phyloP scores from a whole-genome alignment of 2,329 filamentous ascomycete genomes.

The Aspergillus sp. region DNA sequence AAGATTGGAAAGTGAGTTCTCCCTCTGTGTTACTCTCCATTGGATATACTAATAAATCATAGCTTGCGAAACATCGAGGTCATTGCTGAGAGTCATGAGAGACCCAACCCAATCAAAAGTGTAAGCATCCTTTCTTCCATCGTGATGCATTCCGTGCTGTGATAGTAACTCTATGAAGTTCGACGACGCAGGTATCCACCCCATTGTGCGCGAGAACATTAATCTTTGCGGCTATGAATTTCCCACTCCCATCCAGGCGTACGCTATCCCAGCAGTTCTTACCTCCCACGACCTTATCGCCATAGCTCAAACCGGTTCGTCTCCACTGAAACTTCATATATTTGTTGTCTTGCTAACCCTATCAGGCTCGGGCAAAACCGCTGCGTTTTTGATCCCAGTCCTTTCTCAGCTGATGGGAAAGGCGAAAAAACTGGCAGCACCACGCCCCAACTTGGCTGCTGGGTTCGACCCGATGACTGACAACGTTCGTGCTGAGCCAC shows the following conservation, averaged over 20 bases:
- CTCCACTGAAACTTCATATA: background rate
- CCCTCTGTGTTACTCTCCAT: background rate
- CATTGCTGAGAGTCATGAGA: constrained; percentile 48
- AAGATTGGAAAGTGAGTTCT: constrained; percentile 62
- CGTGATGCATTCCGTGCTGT: background rate
- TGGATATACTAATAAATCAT: constrained; percentile 7
- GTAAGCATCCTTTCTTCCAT: constrained; percentile 40
- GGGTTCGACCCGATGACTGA: constrained; percentile 54
- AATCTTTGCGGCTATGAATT: constrained; percentile 66
- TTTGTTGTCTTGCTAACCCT: constrained; percentile 8
- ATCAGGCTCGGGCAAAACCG: constrained; percentile 91
- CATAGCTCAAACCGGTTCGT: constrained; percentile 83
- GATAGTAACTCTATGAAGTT: constrained; percentile 52
- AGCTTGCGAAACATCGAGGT: constrained; percentile 53
- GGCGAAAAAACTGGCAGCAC: constrained; percentile 79
- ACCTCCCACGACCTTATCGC: constrained; percentile 79
- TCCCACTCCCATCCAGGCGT: constrained; percentile 87
- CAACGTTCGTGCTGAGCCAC: constrained; percentile 73
- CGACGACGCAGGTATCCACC: constrained; percentile 77
- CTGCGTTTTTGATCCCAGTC: constrained; percentile 85
- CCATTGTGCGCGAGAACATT: constrained; percentile 77
- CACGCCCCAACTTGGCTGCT: constrained; percentile 62
- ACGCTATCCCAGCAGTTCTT: constrained; percentile 76
- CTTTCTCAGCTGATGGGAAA: constrained; percentile 94
- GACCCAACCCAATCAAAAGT: constrained; percentile 49